A percentile compares a stretch with the other conserved stretches of the same genome.
Conservation (phyloP, 169 alveolate species). For the Condylostoma magnum region DNA sequence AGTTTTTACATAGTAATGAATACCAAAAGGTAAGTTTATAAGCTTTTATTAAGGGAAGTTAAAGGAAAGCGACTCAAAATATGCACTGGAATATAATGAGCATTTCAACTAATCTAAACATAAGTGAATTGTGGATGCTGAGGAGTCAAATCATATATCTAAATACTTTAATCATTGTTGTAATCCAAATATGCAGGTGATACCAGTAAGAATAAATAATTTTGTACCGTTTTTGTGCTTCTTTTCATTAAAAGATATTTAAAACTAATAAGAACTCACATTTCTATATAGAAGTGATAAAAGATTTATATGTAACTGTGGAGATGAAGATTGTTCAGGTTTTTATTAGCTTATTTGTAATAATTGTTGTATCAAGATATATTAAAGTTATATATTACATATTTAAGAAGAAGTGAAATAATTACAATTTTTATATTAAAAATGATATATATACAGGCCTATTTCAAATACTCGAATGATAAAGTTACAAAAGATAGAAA, state of each 20-base stretch:
- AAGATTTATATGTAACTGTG: background rate
- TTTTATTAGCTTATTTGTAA: too few species aligned
- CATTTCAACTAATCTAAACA: background rate
- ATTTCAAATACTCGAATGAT: too few species aligned
- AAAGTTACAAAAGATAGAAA: too few species aligned
- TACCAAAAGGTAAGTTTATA: conserved; percentile 14
- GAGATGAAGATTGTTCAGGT: background rate
- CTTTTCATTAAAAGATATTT: conserved; percentile 8
- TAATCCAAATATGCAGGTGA: conserved; percentile 18
- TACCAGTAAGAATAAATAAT: conserved; percentile 10
- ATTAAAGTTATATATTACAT: too few species aligned
- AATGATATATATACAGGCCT: too few species aligned
- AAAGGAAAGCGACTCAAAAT: background rate
- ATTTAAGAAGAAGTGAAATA: too few species aligned
- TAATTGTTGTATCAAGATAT: too few species aligned
- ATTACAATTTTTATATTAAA: too few species aligned
- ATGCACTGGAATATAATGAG: conserved; percentile 1
- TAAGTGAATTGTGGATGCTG: conserved; percentile 1
- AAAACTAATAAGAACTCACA: conserved; percentile 13
- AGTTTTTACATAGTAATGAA: conserved; percentile 9
- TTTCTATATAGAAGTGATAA: conserved; percentile 6
- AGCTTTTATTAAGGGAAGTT: conserved; percentile 4
- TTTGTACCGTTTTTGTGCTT: conserved; percentile 4
- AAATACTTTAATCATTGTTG: conserved; percentile 31
- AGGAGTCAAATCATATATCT: conserved; percentile 12